phyloP scores from a whole-genome alignment of 768 basidiomycete species.

The Tylopilus rubrobrunneus region DNA sequence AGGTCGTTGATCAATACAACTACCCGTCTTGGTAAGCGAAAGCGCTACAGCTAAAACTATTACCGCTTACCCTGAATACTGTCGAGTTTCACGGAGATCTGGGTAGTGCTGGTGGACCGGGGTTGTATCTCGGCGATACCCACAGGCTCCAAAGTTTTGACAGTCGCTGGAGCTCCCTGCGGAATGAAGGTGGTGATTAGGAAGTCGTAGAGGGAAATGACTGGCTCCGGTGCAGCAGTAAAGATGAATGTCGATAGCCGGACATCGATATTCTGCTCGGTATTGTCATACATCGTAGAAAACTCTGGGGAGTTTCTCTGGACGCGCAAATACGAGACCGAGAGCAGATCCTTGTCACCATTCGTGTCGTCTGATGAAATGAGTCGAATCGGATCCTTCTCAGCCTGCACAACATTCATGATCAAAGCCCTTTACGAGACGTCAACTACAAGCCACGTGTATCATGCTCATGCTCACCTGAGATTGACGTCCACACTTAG shows the following conservation, averaged over 20 bases:
- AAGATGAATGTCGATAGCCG: slow-evolving; percentile 89
- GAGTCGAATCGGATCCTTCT: slow-evolving; percentile 51
- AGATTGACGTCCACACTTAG: slow-evolving; percentile 84
- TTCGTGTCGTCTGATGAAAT: slow-evolving; percentile 55
- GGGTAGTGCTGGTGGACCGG: slow-evolving; percentile 54
- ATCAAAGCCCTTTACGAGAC: slow-evolving; percentile 55
- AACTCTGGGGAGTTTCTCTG: slow-evolving; percentile 88
- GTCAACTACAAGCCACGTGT: slow-evolving; percentile 6
- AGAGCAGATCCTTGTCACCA: slow-evolving; percentile 64
- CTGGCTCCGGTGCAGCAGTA: slow-evolving; percentile 84
- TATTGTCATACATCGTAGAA: slow-evolving; percentile 68
- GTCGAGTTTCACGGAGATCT: slow-evolving; percentile 78
- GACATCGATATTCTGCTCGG: slow-evolving; percentile 85
- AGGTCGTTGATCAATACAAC: slow-evolving; percentile 78
- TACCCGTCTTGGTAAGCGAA: slow-evolving; percentile 29
- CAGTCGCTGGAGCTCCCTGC: slow-evolving; percentile 9
- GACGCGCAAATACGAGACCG: slow-evolving; percentile 72
- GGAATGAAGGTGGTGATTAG: slow-evolving; percentile 90
- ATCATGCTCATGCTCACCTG: slow-evolving; percentile 41
- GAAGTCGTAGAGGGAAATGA: slow-evolving; percentile 90
- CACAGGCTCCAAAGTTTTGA: slow-evolving; percentile 8
- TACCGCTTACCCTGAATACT: slow-evolving; percentile 66
- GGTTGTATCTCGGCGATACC: not conserved
- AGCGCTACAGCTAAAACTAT: not conserved
- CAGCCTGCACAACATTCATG: slow-evolving; percentile 66